Percentiles rank a stretch among this genome's conserved stretches.
These are phyloP conservation scores for Imleria badia DNA, from an alignment of 768 basidiomycete genomes.

Conservation along the genomic window DNA sequence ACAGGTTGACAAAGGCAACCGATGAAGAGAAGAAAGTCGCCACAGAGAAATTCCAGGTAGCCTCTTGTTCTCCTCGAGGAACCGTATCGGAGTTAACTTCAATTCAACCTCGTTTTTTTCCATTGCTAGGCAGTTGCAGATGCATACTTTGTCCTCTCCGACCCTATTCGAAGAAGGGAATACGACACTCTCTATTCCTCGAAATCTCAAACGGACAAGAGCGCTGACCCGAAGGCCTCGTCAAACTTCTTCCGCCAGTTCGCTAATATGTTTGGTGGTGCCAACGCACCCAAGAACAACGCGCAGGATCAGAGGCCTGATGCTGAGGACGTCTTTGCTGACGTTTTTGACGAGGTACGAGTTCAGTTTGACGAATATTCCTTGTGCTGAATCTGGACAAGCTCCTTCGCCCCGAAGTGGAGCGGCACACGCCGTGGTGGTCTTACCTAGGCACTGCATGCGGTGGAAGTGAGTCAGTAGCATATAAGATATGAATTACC, in stretches of 20 bases:
- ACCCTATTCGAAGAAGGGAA: constrained; percentile 66
- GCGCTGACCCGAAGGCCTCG: constrained; percentile 65
- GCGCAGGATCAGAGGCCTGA: constrained; percentile 56
- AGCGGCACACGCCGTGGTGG: constrained; percentile 72
- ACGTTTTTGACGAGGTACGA: constrained; percentile 87
- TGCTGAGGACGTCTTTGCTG: constrained; percentile 79
- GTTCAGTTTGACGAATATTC: not conserved
- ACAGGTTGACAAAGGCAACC: constrained; percentile 70
- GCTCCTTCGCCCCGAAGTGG: constrained; percentile 82
- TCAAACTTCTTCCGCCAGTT: constrained; percentile 77
- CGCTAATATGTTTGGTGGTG: constrained; percentile 63
- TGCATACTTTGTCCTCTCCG: constrained; percentile 91
- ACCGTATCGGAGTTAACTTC: not conserved
- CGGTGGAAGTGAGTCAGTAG: constrained; percentile 51
- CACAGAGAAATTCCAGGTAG: constrained; percentile 86
- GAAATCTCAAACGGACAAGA: constrained; percentile 48
- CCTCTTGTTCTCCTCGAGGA: not conserved
- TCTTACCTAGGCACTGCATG: constrained; percentile 66
- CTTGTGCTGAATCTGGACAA: constrained; percentile 26
- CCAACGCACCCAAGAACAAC: constrained; percentile 32
- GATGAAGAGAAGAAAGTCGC: constrained; percentile 68
- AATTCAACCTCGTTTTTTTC: not conserved
- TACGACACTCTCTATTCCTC: constrained; percentile 70
- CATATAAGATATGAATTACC: constrained; percentile 11
- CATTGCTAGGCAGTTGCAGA: constrained; percentile 72